phyloP scores from a whole-genome alignment of 495 filamentous ascomycete species.

The Penicillium coprophilum region DNA sequence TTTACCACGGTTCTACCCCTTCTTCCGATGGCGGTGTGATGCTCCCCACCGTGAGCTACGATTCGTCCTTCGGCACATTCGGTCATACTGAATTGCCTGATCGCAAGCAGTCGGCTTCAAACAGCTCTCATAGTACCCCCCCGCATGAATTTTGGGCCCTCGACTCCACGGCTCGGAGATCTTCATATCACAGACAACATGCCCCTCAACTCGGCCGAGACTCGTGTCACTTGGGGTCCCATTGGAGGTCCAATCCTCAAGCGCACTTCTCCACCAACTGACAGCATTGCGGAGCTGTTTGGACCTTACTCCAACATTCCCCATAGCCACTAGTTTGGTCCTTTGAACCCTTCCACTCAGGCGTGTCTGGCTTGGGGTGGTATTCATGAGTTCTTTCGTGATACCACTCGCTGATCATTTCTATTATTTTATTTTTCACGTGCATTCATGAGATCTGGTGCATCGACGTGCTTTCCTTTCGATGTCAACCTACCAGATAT shows the following conservation, averaged over 20 bases:
- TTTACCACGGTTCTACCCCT: not conserved
- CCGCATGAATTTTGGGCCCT: no score
- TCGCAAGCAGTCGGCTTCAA: not conserved
- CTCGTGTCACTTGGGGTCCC: conserved; percentile 3
- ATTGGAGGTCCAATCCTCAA: conserved; percentile 3
- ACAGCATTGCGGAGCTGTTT: not conserved
- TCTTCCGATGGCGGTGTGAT: conserved; percentile 2
- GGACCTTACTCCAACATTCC: not conserved
- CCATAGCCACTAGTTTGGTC: not conserved
- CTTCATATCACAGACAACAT: not conserved
- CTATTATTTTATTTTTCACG: not conserved
- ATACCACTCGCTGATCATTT: not conserved
- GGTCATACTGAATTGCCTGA: not conserved
- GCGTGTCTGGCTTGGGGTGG: not conserved
- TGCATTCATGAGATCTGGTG: not conserved
- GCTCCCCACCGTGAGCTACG: not conserved
- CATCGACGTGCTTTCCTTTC: not conserved
- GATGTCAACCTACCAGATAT: not conserved
- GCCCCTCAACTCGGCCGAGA: not conserved
- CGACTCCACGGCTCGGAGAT: not conserved
- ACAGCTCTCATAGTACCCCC: not conserved
- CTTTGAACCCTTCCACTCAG: not conserved
- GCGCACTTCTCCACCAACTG: not conserved
- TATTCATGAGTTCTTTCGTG: not conserved
- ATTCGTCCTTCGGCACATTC: not conserved